Evolutionary conservation across 352 stramenopile species (phyloP).

Genomic region (Phytophthora pseudosyringae): DNA sequence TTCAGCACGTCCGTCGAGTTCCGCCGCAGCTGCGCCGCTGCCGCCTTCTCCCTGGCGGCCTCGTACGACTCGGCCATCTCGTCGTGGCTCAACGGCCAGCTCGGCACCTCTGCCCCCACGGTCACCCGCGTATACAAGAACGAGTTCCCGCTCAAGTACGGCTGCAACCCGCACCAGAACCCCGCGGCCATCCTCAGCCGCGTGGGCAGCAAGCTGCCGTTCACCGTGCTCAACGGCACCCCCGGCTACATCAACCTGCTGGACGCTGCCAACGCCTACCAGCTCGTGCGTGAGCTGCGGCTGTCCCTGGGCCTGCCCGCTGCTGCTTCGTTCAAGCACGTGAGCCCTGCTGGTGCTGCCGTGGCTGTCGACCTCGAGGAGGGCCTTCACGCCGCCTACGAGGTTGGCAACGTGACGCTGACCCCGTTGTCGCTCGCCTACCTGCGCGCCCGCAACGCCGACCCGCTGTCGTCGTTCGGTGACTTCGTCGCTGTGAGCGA

Average conservation of each 20-base stretch:
- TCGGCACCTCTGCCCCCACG: conserved; percentile 71
- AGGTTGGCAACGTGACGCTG: conserved; percentile 91
- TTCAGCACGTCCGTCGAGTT: conserved; percentile 93
- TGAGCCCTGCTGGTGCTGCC: conserved; percentile 96
- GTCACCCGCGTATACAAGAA: conserved; percentile 96
- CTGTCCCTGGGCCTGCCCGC: conserved; percentile 94
- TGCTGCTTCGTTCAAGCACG: conserved; percentile 99
- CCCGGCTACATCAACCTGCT: conserved; percentile 99
- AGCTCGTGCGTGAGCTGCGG: conserved; percentile 97
- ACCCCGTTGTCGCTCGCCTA: conserved; percentile 98
- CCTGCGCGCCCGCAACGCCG: conserved; percentile 97
- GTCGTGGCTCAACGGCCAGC: conserved; percentile 95
- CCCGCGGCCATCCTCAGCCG: conserved; percentile 88
- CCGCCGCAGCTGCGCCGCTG: conserved; percentile 81
- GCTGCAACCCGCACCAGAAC: conserved; percentile 99
- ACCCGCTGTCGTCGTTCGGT: conserved; percentile 99
- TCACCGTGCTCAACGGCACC: conserved; percentile 91
- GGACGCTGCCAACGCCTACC: conserved; percentile 99
- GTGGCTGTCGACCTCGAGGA: conserved; percentile 97
- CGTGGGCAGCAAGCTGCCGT: conserved; percentile 78
- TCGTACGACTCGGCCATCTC: conserved; percentile 98
- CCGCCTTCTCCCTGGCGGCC: conserved; percentile 81
- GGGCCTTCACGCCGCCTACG: conserved; percentile 94
- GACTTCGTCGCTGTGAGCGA: conserved; percentile 99
- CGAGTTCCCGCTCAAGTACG: conserved; percentile 94